A percentile compares a stretch with the other conserved stretches of the same genome.
Conservation (phyloP, 352 stramenopile species). For the Pythium coloratum region DNA sequence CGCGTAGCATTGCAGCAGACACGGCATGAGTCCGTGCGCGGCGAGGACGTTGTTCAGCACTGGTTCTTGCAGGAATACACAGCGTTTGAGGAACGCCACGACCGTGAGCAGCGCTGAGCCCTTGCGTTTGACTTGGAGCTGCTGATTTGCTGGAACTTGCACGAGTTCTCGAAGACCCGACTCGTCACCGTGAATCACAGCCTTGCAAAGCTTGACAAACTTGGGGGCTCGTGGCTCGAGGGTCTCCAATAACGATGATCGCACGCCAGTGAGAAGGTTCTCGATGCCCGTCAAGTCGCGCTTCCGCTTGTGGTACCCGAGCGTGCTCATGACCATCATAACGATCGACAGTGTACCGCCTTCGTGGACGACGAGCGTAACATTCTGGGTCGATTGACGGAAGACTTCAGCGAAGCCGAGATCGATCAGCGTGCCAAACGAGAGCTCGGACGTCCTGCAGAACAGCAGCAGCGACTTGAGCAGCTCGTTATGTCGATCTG, state of each 20-base stretch:
- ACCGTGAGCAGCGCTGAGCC: slow-evolving; percentile 73
- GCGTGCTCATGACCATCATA: slow-evolving; percentile 85
- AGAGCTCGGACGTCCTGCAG: slow-evolving; percentile 58
- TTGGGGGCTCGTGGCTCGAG: slow-evolving; percentile 73
- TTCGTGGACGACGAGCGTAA: slow-evolving; percentile 67
- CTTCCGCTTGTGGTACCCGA: slow-evolving; percentile 85
- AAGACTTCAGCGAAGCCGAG: slow-evolving; percentile 79
- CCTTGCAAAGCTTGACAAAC: slow-evolving; percentile 71
- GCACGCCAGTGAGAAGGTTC: slow-evolving; percentile 46
- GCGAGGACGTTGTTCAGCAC: slow-evolving; percentile 66
- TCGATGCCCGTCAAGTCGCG: slow-evolving; percentile 78
- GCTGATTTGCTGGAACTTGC: slow-evolving; percentile 38
- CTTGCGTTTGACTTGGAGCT: slow-evolving; percentile 55
- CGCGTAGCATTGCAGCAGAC: slow-evolving; percentile 73
- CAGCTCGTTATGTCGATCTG: slow-evolving; percentile 76
- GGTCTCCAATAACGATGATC: slow-evolving; percentile 45
- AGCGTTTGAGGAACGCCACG: slow-evolving; percentile 84
- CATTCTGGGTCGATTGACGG: slow-evolving; percentile 64
- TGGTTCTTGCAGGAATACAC: slow-evolving; percentile 80
- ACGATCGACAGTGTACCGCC: slow-evolving; percentile 81
- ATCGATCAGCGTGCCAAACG: slow-evolving; percentile 75
- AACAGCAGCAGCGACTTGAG: slow-evolving; percentile 80
- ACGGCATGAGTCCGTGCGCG: slow-evolving; percentile 79
- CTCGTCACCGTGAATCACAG: slow-evolving; percentile 63
- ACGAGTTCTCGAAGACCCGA: slow-evolving; percentile 43